phyloP scores from a whole-genome alignment of 2,329 filamentous ascomycete genomes.

The Xylaria sp. region DNA sequence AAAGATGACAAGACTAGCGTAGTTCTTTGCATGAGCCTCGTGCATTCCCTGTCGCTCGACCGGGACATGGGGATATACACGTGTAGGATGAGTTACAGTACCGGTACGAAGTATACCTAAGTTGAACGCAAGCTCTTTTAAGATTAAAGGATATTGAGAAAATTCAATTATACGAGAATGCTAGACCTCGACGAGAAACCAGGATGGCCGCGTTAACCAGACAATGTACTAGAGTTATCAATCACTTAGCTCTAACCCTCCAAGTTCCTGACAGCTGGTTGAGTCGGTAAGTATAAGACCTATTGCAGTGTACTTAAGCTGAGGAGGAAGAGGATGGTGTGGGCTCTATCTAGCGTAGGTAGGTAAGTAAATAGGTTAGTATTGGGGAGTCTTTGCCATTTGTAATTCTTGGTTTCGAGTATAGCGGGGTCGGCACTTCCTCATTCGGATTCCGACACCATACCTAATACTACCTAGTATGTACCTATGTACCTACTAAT shows the following conservation, averaged over 20 bases:
- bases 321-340: neutral
- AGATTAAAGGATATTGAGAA: too few relatives aligned
- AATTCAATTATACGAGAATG: too few relatives aligned
- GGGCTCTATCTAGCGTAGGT: too few relatives aligned
- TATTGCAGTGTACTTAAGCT: neutral
- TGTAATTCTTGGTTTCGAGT: constrained; percentile 26
- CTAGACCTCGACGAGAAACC: too few relatives aligned
- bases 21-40: constrained; percentile 32
- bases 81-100: too few relatives aligned
- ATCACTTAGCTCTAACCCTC: neutral
- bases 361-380: neutral
- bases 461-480: too few relatives aligned
- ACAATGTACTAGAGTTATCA: too few relatives aligned
- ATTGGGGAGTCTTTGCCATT: constrained; percentile 17
- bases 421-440: constrained; percentile 23
- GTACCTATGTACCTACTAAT: constrained; percentile 10
- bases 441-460: too few relatives aligned
- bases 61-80: neutral
- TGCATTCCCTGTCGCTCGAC: constrained; percentile 26
- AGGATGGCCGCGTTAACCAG: too few relatives aligned
- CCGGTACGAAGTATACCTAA: too few relatives aligned
- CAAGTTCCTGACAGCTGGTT: neutral
- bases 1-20: constrained; percentile 21
- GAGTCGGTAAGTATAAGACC: neutral
- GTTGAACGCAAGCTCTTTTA: too few relatives aligned